Conservation (phyloP, 768 basidiomycete genomes). For the Tricholoma saponaceum region DNA sequence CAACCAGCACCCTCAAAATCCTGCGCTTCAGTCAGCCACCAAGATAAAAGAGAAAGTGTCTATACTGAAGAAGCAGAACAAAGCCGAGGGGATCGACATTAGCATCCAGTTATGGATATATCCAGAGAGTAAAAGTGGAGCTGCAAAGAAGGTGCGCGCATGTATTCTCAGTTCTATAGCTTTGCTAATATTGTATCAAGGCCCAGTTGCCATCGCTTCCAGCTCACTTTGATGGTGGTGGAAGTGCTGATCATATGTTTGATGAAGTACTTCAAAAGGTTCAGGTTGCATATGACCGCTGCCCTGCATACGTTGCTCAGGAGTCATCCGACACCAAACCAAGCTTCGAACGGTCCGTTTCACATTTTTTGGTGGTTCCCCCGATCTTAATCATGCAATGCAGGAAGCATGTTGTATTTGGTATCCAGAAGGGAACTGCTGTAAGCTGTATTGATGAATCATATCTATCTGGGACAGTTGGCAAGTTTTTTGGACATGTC, state of each 20-base stretch:
- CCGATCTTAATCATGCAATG: background rate
- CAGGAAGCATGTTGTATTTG: background rate
- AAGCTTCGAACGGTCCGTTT: background rate
- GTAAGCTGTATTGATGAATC: background rate
- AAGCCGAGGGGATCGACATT: background rate
- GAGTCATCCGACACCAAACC: background rate
- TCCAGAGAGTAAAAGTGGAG: background rate
- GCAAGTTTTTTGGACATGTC: background rate
- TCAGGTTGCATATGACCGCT: background rate
- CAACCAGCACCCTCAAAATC: background rate
- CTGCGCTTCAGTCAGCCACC: background rate
- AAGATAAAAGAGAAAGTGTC: background rate
- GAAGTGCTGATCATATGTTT: background rate
- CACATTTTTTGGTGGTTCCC: no score
- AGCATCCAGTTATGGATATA: background rate
- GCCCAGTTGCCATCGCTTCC: background rate
- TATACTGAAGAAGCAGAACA: background rate
- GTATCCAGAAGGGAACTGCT: background rate
- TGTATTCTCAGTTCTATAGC: background rate
- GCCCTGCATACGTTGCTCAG: background rate
- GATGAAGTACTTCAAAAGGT: background rate
- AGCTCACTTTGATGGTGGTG: background rate
- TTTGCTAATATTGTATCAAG: background rate
- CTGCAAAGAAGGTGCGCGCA: background rate
- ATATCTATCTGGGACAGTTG: background rate